Evolutionary conservation across 2,329 filamentous ascomycete species (phyloP).

Genomic region (Monosporascus sp.): DNA sequence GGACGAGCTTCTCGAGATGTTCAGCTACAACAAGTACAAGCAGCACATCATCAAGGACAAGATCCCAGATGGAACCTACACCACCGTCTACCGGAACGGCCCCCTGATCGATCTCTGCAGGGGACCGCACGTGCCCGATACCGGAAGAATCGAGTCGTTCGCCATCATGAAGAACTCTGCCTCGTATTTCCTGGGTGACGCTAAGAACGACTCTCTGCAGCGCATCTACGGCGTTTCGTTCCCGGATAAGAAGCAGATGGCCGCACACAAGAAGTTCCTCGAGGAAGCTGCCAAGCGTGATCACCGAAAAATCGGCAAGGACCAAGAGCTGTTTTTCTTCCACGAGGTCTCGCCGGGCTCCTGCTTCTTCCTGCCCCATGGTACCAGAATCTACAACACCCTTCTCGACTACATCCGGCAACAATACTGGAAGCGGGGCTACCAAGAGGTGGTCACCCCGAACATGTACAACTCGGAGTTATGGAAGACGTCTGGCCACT

Average conservation of each 20-base stretch:
- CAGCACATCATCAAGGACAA: conserved; percentile 94
- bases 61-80: conserved; percentile 80
- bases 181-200: conserved; percentile 91
- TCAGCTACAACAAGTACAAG: conserved; percentile 97
- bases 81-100: conserved; percentile 91
- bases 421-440: conserved; percentile 90
- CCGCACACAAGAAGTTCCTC: conserved; percentile 89
- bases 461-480: conserved; percentile 93
- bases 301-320: conserved; percentile 86
- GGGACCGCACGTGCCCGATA: conserved; percentile 91
- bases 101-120: conserved; percentile 92
- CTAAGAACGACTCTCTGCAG: conserved; percentile 90
- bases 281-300: conserved; percentile 98
- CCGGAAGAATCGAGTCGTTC: conserved; percentile 89
- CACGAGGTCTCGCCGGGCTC: conserved; percentile 90
- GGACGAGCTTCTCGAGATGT: conserved; percentile 90
- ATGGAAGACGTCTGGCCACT: conserved; percentile 94
- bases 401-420: conserved; percentile 74
- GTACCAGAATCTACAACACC: conserved; percentile 88
- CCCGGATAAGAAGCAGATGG: conserved; percentile 91
- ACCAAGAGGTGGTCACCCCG: conserved; percentile 90
- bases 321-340: conserved; percentile 98
- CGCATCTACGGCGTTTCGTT: conserved; percentile 94
- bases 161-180: conserved; percentile 73
- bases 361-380: conserved; percentile 87